phyloP scores from a whole-genome alignment of 2,329 filamentous ascomycete genomes.

The Trichophyton simii region DNA sequence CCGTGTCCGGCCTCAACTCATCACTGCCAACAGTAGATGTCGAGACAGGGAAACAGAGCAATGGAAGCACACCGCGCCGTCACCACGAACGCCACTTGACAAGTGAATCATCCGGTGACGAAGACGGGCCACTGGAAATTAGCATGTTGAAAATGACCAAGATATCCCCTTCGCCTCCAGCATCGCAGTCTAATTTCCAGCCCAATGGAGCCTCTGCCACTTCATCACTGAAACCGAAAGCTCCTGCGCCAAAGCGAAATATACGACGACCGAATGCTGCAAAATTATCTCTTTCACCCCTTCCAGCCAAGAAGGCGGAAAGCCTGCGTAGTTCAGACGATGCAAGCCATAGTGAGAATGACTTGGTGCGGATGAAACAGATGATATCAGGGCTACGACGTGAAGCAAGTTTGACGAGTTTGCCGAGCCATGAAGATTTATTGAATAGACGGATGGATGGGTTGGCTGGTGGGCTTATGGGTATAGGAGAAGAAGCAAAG shows the following conservation, averaged over 20 bases:
- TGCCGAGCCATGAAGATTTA: conserved; percentile 46
- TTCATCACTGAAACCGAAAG: not conserved
- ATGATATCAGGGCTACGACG: conserved; percentile 15
- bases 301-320: not conserved
- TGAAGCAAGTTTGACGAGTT: conserved; percentile 38
- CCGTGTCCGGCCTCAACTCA: not conserved
- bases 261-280: not conserved
- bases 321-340: not conserved
- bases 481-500: conserved; percentile 26
- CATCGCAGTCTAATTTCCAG: not conserved
- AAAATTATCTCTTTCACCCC: not conserved
- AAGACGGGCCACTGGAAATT: conserved; percentile 74
- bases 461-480: conserved; percentile 41
- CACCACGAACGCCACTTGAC: conserved; percentile 38
- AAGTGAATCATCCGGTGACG: conserved; percentile 59
- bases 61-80: not conserved
- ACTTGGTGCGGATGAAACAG: conserved; percentile 11
- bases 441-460: conserved; percentile 45
- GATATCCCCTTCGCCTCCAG: conserved; percentile 3
- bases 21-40: not conserved
- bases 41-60: not conserved
- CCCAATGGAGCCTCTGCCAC: not conserved
- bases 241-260: not conserved
- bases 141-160: conserved; percentile 39
- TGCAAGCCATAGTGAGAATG: not conserved